Base-by-base conservation (phyloP, 1,284 basidiomycete species). In the Malassezia dermatis region DNA sequence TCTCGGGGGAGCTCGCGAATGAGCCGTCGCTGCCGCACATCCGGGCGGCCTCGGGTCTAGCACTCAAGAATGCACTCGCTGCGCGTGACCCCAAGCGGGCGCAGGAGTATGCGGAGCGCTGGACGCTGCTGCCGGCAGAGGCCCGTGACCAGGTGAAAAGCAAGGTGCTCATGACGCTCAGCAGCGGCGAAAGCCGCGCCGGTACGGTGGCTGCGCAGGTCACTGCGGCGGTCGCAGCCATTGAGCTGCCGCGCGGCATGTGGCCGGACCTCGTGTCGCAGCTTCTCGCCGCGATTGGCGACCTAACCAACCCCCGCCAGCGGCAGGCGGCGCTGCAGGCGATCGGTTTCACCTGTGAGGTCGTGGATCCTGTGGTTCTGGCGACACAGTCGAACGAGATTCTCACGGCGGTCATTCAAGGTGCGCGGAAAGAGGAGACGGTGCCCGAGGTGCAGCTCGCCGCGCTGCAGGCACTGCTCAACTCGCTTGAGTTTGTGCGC, bases 321-420 rank as follows among this genome's bases (percentile, higher is more conserved):
- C 83, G 84, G 69, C 86, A 95, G 63, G 83, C 89, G 15, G 90
- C 93, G 15, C 80, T 98, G 27, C 89, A 94, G 77, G 83, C 91
- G 24, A 89, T 98, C 77, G 93, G 93, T 53, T 96, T 86, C 78
- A 89, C 95, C 73, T 98, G 93, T 78, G 94, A 98, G 78, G 80
- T 84, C 46, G 88, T 96, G 77, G 58, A 58, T 41, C 56, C 61
- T 31, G 88, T 93, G 65, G 85, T 91, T 59, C 78, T 99, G 58
- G 84, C 84, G 47, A 75, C 86, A 50, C 85, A 89, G 70, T 89
- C 93, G 8, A 96, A 99, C 73, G 90, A 98, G 77, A 98, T 99
- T 69, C 79, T 98, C 53, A 99, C 94, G 19, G 93, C 93, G 19
- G 94, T 99, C 57, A 93, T 99, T 51, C 91, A 96, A 75, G 94